phyloP scores from a whole-genome alignment of 495 filamentous ascomycete genomes.

The Penicillium goetzii region DNA sequence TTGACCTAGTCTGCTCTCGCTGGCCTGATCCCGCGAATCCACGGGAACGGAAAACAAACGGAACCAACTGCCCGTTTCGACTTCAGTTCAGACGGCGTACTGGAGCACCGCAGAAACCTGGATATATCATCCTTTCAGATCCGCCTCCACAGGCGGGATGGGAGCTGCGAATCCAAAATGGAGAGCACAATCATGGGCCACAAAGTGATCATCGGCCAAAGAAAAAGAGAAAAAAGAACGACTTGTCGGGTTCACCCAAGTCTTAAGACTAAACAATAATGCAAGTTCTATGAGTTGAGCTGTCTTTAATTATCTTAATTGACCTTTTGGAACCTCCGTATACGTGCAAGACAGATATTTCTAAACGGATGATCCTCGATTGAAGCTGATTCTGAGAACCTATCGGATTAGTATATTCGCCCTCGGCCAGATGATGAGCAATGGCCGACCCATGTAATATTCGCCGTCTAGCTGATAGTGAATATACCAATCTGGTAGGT shows the following conservation, averaged over 20 bases:
- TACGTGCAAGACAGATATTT: too few relatives aligned
- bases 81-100: slow-evolving; percentile 3
- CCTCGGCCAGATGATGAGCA: too few relatives aligned
- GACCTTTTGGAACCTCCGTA: too few relatives aligned
- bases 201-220: background rate
- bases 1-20: slow-evolving; percentile 8
- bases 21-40: background rate
- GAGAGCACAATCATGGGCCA: slow-evolving; percentile 5
- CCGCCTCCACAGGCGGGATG: background rate
- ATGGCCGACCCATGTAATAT: too few relatives aligned
- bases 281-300: background rate
- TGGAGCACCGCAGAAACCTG: background rate
- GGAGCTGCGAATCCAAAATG: slow-evolving; percentile 2
- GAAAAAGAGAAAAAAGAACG: background rate
- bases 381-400: too few relatives aligned
- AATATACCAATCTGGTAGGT: background rate
- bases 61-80: background rate
- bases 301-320: too few relatives aligned
- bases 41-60: background rate
- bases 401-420: too few relatives aligned
- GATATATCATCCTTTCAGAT: background rate
- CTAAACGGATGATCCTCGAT: too few relatives aligned
- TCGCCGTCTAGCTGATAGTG: background rate
- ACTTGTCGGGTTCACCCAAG: background rate
- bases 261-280: background rate